These are phyloP conservation scores for Serendipita sp. DNA, from an alignment of 768 basidiomycete species.

Conservation along the genomic window DNA sequence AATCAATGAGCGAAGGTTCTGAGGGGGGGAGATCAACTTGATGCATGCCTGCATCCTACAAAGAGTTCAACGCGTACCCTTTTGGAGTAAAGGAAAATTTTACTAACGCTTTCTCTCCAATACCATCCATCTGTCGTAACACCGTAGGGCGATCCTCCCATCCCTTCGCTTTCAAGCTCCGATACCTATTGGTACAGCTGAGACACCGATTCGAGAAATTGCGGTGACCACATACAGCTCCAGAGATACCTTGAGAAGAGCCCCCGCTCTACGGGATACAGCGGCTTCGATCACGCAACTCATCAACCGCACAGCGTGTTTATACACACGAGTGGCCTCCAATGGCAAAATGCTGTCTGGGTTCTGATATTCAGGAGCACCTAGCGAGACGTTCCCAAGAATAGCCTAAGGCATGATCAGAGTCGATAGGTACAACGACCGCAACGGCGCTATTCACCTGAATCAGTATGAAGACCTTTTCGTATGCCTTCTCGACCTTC, in stretches of 20 bases:
- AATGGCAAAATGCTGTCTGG: conserved; percentile 55
- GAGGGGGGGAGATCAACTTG: background rate
- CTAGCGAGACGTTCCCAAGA: conserved; percentile 54
- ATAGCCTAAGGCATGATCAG: conserved; percentile 36
- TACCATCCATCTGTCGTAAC: conserved; percentile 73
- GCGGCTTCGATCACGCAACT: conserved; percentile 75
- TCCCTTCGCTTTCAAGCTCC: conserved; percentile 50
- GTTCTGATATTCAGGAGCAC: conserved; percentile 49
- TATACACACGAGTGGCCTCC: conserved; percentile 56
- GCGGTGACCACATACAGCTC: conserved; percentile 41
- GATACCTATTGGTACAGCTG: conserved; percentile 35
- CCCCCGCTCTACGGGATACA: conserved; percentile 45
- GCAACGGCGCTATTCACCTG: conserved; percentile 34
- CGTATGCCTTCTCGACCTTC: conserved; percentile 50
- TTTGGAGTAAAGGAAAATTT: background rate
- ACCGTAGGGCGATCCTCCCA: conserved; percentile 86
- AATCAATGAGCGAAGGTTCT: conserved; percentile 8
- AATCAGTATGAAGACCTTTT: conserved; percentile 69
- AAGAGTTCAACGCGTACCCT: conserved; percentile 16
- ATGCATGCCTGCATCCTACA: conserved; percentile 16
- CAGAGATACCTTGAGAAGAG: conserved; percentile 53
- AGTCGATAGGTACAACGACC: conserved; percentile 10
- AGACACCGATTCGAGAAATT: background rate
- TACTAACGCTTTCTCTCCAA: conserved; percentile 85
- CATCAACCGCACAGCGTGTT: conserved; percentile 60